Evolutionary conservation across 78 protist genomes (phyloP), one percentile per base, ranked within the genome.

Genomic region (Emiliania huxleyi): DNA sequence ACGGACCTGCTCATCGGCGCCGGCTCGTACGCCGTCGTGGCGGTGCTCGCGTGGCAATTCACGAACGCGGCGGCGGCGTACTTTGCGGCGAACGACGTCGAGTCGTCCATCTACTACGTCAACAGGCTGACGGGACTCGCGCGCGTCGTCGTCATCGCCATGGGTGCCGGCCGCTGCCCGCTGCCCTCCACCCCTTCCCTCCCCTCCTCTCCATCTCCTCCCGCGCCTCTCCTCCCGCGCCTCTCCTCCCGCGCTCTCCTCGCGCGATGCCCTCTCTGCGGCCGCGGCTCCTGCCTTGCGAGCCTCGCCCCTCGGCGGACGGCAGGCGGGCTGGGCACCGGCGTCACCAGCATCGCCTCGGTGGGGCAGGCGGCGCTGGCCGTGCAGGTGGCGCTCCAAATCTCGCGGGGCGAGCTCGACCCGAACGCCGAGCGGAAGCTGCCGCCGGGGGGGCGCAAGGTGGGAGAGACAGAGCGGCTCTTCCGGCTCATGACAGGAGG

Each of bases 311-410:
- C n/a, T n/a, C n/a, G n/a, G n/a, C n/a, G n/a, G n/a, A n/a, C n/a
- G n/a, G n/a, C n/a, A n/a, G n/a, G n/a, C n/a, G n/a, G n/a, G n/a
- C 75, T 62, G 75, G 75, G 75, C 75, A 21, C 75, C 33, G 75
- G 75, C 2, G 33, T 62, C 75, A 62, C 75, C 75, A 15, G 75
- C n/a, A 62, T 62, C 23, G 75, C 75, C 12, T 19, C 75, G 29
- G 75, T 62, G 11, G 75, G 75, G 37, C 75, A 62, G 75, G 75
- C 75, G 2, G 75, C 75, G 29, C 23, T 62, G 37, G 75, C 75
- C 33, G 75, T 62, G 75, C 75, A 62, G 75, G 75, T 62, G 62
- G 62, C 62, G 29, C 8, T 52, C 62, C 15, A 8, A 8, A 52
- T 52, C 62, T 8, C 62, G 15, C 8, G 15, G 62, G 62, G 62